phyloP scores from a whole-genome alignment of 352 stramenopile genomes.

The Globisporangium paddicum region DNA sequence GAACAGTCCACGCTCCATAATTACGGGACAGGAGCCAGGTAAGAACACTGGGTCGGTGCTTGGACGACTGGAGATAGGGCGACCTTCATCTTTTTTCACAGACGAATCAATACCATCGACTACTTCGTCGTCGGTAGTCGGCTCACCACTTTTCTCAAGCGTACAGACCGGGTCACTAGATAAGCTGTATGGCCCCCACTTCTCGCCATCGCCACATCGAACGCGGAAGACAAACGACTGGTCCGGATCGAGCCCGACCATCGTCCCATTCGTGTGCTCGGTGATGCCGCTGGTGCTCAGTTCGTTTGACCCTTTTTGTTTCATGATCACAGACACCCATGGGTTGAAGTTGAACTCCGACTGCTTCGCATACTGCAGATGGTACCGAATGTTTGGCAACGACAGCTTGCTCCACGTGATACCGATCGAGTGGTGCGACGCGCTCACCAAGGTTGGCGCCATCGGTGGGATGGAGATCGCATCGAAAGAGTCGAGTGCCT shows the following conservation, averaged over 20 bases:
- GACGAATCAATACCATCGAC: not conserved
- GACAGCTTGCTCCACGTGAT: slow-evolving; percentile 58
- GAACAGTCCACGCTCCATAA: slow-evolving; percentile 54
- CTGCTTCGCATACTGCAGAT: slow-evolving; percentile 63
- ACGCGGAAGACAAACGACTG: slow-evolving; percentile 61
- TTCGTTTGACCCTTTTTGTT: slow-evolving; percentile 33
- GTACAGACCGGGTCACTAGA: slow-evolving; percentile 55
- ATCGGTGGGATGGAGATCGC: slow-evolving; percentile 50
- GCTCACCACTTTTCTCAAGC: slow-evolving; percentile 24
- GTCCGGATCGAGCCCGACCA: slow-evolving; percentile 53
- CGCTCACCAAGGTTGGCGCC: slow-evolving; percentile 61
- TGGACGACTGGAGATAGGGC: not conserved
- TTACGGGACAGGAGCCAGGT: slow-evolving; percentile 54
- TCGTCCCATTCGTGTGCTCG: slow-evolving; percentile 51
- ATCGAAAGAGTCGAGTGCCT: slow-evolving; percentile 44
- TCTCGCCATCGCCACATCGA: slow-evolving; percentile 47
- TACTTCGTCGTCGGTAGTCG: slow-evolving; percentile 1
- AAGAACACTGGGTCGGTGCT: slow-evolving; percentile 34
- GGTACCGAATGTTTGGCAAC: slow-evolving; percentile 30
- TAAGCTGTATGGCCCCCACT: slow-evolving; percentile 64
- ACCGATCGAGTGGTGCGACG: slow-evolving; percentile 51
- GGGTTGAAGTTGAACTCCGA: slow-evolving; percentile 54
- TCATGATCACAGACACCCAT: slow-evolving; percentile 51
- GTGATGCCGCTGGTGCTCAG: slow-evolving; percentile 41
- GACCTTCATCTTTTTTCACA: not conserved